Evolutionary conservation across 371 early-diverging fungal species (phyloP), one percentile per base, ranked within the genome.

Genomic region (Choanephora cucurbitarum): DNA sequence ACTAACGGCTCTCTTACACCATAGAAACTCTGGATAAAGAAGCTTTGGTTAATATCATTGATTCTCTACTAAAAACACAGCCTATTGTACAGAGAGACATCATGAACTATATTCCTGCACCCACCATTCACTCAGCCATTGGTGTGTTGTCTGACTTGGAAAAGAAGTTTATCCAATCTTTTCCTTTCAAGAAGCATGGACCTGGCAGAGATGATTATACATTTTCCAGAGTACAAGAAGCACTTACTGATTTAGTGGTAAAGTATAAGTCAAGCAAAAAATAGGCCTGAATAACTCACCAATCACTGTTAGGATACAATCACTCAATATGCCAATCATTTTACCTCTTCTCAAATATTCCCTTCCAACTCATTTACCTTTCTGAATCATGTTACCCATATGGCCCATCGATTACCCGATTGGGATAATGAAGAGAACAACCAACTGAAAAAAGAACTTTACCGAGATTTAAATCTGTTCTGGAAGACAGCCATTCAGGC

Each of bases 141-240:
- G 64, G 73, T 39, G 84, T 87, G 17, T 77, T 97, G 39, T 63
- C 67, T 39, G 78, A 82, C 19, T 71, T 91, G 49, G 89, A 93
- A 60, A 86, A 86, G 61, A 79, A 81, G 40, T 70, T 96, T 44
- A 73, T 71, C 28, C 84, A 86, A 5, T 81, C 90, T 14, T 93
- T 93, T 62, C 96, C 96, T 0, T 97, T 93, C 75, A 85, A 81
- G 49, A 87, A 87, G 50, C 72, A 83, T 54, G 96, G 95, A 7
- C 88, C 90, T 15, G 83, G 83, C 18, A 75, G 83, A 49, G 90
- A 92, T 64, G 91, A 91, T 66, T 97, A 97, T 72, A 84, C 94
- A 11, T 96, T 87, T 70, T 88, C 91, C 64, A 80, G 98, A 60
- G 91, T 95, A 42, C 77, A 87, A 58, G 88, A 90, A 32, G 77